Evolutionary conservation across 495 filamentous ascomycete genomes (phyloP), one percentile per base, ranked within the genome.

Genomic region (Paragyromitra xinjiangensis): DNA sequence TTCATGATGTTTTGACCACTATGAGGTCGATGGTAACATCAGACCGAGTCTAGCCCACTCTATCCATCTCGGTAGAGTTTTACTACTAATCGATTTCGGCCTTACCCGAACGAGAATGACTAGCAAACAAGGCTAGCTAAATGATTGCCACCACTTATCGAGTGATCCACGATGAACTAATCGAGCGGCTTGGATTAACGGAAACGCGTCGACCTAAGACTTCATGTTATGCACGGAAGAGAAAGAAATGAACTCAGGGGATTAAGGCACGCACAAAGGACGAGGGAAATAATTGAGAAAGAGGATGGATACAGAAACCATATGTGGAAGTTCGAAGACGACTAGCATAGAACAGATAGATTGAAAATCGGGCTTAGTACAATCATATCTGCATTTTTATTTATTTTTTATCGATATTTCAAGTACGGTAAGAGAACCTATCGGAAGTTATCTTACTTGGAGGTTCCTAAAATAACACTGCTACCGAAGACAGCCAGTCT

Each of bases 111-210:
- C 39, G 14, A 29, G 24, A 29, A 29, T 65, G 9, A 7, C 42
- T 65, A 11, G 26, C 8, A 22, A 16, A 29, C 51, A 40, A 42
- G 51, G 66, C 51, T 58, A 16, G 39, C 8, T 42, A 5, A 9
- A 7, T 22, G 29, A 9, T 22, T 37, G 6, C 16, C 0, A 34
- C 22, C 37, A 63, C 39, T n/a, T 34, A 37, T 45, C 68, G 68
- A 71, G 68, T 71, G 68, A 71, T 61, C 22, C 2, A 12, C 37
- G 19, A 22, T 71, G 68, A 62, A 61, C 42, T 37, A 29, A 34
- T 42, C 14, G 6, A 44, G 42, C 37, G 45, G 64, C 44, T 37
- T 24, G 42, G 44, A 37, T 51, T 22, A n/a, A 63, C 6, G n/a
- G 39, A 63, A 22, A 34, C 24, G 11, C 24, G 8, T n/a, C 44